Evolutionary conservation across 139 green algal species (phyloP), one percentile per base, ranked within the genome.

Genomic region (Zygnema circumcarinatum): DNA sequence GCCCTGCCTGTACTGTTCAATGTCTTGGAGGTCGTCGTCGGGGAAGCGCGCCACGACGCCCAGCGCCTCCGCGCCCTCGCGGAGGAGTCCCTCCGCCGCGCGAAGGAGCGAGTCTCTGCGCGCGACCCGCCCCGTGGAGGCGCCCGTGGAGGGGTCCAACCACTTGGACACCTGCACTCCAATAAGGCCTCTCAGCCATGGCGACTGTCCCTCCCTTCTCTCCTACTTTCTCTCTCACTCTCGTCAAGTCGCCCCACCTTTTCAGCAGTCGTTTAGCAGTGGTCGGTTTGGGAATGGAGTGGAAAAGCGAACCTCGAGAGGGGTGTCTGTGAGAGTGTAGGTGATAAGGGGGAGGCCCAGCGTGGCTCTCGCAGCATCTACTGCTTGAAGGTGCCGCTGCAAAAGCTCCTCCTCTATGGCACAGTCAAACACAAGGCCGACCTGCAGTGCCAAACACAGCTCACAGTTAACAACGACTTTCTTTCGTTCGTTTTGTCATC

Each of bases 31-130:
- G 16, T 7, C 72, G 25, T 91, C 86, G 74, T 92, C 87, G 22
- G 86, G 87, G 36, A 91, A 91, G 3, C 87, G 87, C 2, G 40
- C 87, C 81, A 91, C 86, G 21, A 91, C 86, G 0, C 67, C 87
- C 16, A 91, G 52, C 21, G 87, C 87, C 11, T 92, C 87, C 56
- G 68, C 41, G 3, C 16, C 7, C 31, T 38, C 73, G n/a, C 81
- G 29, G 0, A 89, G 2, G 2, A 89, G 11, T 0, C 35, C 68
- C 31, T 74, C 16, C 33, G 81, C 87, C 16, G 87, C 86, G n/a
- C 47, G 29, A 35, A 91, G 39, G 21, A 92, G 75, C 16, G 87
- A 38, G 32, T 92, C 86, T 0, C 73, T 47, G 20, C 68, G 36
- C 11, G 47, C 47, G 2, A 92, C 36, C 1, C 42, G 74, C 32